A percentile compares a stretch with the other conserved stretches of the same genome.
Evolutionary conservation across 192 early-diverging fungal species (phyloP).

Genomic region (Martensiomyces pterosporus): DNA sequence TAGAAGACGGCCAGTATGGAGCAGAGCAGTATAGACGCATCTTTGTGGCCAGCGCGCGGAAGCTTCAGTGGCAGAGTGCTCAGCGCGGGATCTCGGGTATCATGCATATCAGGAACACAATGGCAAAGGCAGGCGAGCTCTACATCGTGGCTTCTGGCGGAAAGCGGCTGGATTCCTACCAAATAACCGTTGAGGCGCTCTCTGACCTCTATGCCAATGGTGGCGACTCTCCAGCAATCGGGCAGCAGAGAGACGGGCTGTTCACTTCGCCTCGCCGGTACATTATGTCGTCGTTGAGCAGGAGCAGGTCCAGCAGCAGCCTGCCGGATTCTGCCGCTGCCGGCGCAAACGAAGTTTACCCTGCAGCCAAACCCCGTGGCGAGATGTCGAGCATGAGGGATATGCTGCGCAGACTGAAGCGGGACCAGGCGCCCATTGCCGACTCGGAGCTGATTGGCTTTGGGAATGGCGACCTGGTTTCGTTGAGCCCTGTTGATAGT

Average conservation of each 20-base stretch:
- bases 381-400: too few species aligned
- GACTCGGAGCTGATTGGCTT: constrained; percentile 19
- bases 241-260: background rate
- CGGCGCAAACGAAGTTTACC: background rate
- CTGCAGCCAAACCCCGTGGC: too few species aligned
- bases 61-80: constrained; percentile 31
- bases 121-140: constrained; percentile 39
- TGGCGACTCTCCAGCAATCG: background rate
- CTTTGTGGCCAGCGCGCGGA: constrained; percentile 34
- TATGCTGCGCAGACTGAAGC: too few species aligned
- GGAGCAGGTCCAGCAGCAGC: too few species aligned
- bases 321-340: background rate
- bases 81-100: constrained; percentile 29
- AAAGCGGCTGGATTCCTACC: constrained; percentile 17
- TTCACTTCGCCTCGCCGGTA: background rate
- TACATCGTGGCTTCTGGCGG: constrained; percentile 29
- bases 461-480: constrained; percentile 38
- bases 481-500: too few species aligned
- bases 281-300: background rate
- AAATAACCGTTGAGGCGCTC: constrained; percentile 11
- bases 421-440: background rate
- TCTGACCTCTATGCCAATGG: constrained; percentile 18
- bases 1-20: constrained; percentile 25
- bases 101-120: constrained; percentile 35
- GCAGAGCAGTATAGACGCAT: constrained; percentile 39